phyloP scores from a whole-genome alignment of 2,329 filamentous ascomycete species.

The Alternaria arbusti region DNA sequence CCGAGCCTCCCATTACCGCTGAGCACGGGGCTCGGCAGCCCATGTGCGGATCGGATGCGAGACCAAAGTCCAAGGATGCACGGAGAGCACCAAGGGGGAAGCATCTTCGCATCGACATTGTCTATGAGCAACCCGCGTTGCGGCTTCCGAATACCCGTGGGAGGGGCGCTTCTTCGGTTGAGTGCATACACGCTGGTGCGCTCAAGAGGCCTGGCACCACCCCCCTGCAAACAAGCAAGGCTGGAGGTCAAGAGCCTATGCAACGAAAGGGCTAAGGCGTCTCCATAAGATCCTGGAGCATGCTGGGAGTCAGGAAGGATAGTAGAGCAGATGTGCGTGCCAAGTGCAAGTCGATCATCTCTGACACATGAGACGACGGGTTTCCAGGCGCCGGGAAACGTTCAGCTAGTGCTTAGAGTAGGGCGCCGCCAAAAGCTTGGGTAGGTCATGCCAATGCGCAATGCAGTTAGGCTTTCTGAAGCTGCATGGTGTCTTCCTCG shows the following conservation, averaged over 20 bases:
- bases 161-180: background rate
- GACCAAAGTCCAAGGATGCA: background rate
- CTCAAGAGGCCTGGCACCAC: background rate
- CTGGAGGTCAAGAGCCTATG: background rate
- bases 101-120: background rate
- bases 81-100: background rate
- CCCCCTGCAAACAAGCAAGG: background rate
- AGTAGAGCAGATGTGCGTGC: background rate
- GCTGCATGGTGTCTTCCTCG: background rate
- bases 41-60: background rate
- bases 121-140: background rate
- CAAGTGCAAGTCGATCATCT: background rate
- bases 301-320: background rate
- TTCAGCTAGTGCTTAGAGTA: background rate
- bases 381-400: background rate
- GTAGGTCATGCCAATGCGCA: background rate
- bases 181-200: background rate
- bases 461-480: background rate
- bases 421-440: background rate
- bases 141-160: no score
- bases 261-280: background rate
- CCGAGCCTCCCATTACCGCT: background rate
- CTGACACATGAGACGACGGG: background rate
- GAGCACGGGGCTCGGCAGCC: background rate
- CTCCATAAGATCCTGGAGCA: background rate